Evolutionary conservation across 257 asterid species (phyloP).

Genomic region (Coffea canephora): DNA sequence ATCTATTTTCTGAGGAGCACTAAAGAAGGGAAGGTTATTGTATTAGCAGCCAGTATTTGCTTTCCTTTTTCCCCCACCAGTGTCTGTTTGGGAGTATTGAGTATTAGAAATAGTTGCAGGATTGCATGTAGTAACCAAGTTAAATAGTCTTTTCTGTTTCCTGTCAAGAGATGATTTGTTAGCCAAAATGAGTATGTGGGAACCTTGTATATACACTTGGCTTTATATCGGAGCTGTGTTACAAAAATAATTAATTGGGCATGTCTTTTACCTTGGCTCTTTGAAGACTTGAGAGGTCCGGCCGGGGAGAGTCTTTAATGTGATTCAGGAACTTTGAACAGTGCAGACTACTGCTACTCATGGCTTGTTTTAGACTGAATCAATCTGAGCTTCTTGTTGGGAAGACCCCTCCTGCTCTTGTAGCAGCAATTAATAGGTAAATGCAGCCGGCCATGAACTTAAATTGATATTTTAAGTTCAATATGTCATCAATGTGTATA

Average conservation of each 20-base stretch:
- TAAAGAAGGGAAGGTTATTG: no score
- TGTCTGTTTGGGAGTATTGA: neutral
- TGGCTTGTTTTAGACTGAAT: neutral
- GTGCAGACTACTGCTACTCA: neutral
- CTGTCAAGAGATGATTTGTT: constrained; percentile 4
- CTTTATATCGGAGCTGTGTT: neutral
- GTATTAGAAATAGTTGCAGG: constrained; percentile 1
- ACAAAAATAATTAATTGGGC: neutral
- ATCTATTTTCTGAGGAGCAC: neutral
- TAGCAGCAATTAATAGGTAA: no score
- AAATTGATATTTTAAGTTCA: no score
- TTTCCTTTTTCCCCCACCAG: neutral
- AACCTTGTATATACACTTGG: constrained; percentile 8
- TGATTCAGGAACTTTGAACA: neutral
- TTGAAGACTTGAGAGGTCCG: neutral
- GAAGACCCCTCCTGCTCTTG: no score
- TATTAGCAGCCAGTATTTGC: neutral
- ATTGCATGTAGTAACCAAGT: neutral
- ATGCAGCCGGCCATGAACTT: no score
- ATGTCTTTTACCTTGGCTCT: neutral
- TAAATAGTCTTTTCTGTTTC: neutral
- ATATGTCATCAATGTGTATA: no score
- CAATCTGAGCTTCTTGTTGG: no score
- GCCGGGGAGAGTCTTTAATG: no score
- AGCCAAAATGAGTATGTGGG: neutral